Evolutionary conservation across 2,329 filamentous ascomycete species (phyloP).

Genomic region (Phialophora verrucosa): DNA sequence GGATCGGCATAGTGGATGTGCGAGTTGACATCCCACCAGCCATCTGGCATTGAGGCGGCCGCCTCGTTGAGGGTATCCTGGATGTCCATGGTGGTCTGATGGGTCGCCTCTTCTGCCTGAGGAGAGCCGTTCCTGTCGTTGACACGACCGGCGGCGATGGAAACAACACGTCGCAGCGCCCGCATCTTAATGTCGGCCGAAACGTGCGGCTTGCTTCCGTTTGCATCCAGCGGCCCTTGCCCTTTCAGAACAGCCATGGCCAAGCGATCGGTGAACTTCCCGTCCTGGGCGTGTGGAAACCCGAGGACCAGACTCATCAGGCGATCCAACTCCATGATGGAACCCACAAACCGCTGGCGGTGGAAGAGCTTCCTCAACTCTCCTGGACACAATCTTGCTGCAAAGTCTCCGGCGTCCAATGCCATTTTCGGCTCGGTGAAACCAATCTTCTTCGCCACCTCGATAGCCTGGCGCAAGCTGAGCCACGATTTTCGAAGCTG

Average conservation of each 20-base stretch:
- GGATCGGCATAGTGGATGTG: constrained; percentile 25
- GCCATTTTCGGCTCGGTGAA: constrained; percentile 26
- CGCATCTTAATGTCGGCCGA: constrained; percentile 34
- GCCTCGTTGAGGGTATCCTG: constrained; percentile 28
- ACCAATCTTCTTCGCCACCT: constrained; percentile 26
- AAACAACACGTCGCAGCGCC: constrained; percentile 33
- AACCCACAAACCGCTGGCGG: constrained; percentile 35
- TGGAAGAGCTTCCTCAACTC: constrained; percentile 25
- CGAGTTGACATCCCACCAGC: constrained; percentile 33
- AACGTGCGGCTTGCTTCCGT: constrained; percentile 8
- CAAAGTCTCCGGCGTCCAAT: constrained; percentile 7
- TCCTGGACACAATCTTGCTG: constrained; percentile 10
- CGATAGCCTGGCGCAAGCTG: constrained; percentile 29
- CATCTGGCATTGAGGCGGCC: constrained; percentile 31
- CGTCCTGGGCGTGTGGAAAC: constrained; percentile 35
- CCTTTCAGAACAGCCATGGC: constrained; percentile 32
- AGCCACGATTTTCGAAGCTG: constrained; percentile 38
- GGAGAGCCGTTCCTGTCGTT: constrained; percentile 34
- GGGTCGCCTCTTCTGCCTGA: constrained; percentile 18
- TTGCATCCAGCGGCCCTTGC: constrained; percentile 1
- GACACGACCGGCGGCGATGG: constrained; percentile 32
- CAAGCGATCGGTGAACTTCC: constrained; percentile 35
- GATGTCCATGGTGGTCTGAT: constrained; percentile 28
- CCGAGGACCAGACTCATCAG: constrained; percentile 37
- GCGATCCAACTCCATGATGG: constrained; percentile 36